Base-by-base conservation (phyloP, 208 protist species). In the Wallacemonas collosoma region DNA sequence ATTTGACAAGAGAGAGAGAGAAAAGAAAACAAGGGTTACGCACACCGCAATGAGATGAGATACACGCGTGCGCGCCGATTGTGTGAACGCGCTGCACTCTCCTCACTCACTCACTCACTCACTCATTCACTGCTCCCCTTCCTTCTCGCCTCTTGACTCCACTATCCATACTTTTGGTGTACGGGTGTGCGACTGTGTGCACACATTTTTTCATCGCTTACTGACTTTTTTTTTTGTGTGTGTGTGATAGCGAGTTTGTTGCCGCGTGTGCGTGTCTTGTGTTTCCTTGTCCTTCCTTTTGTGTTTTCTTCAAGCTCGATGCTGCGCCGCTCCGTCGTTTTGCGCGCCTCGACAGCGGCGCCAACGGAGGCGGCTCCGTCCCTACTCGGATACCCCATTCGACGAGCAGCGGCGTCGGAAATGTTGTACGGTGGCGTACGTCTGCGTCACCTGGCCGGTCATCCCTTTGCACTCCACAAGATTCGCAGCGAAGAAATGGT, bases 341-440 rank as follows among this genome's bases (percentile, higher is more conserved):
- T 61, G 48, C 38, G 38, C 50, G 54, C 68, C 2, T 55, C 73
- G 3, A 50, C 73, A n/a, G n/a, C 45, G 53, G 41, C 26, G 26
- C 26, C 35, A 8, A 45, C 64, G 3, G 45, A 68, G 3, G 36
- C 44, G 35, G 55, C 47, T 35, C 36, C 39, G 38, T 71, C 89
- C 11, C 79, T 96, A 8, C 75, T 96, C 14, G 87, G 88, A 0
- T 96, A 96, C 75, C 75, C 84, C 1, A 67, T 96, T 43, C 85
- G 85, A 1, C 77, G 79, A 14, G 79, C 91, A 1, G 82, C 91
- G 0, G 87, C 86, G 9, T 80, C 61, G 43, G 87, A 94, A 53
- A 87, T 96, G 85, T 71, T 96, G 1, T 93, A 94, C 79, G 91
- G 91, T 38, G 91, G 91, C 14, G 80, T 87, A 7, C 83, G 91